Evolutionary conservation across 129 eudicot species (phyloP).

Genomic region (Flaveria bidentis): DNA sequence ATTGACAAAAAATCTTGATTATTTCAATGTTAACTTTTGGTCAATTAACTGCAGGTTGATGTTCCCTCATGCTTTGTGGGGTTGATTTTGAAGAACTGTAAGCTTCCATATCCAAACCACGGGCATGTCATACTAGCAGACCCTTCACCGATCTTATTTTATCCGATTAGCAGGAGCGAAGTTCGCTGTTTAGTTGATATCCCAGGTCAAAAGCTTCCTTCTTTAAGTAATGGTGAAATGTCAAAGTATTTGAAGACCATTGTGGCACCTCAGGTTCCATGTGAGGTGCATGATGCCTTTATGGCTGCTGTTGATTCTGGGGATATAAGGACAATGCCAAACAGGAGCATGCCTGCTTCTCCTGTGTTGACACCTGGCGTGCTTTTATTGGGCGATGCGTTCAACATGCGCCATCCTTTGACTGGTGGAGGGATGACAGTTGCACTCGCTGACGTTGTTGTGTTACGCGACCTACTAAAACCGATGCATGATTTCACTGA

Average conservation of each 20-base stretch:
- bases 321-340: slow-evolving; percentile 53
- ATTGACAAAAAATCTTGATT: background rate
- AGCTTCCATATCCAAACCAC: slow-evolving; percentile 51
- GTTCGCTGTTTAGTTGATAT: slow-evolving; percentile 17
- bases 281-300: slow-evolving; percentile 47
- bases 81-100: slow-evolving; percentile 51
- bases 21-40: background rate
- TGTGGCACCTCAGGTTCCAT: slow-evolving; percentile 64
- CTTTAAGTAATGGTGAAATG: slow-evolving; percentile 52
- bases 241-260: slow-evolving; percentile 48
- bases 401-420: slow-evolving; percentile 63
- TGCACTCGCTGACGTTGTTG: slow-evolving; percentile 52
- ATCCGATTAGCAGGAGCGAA: background rate
- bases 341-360: slow-evolving; percentile 58
- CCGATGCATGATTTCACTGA: slow-evolving; percentile 45
- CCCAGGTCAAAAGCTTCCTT: slow-evolving; percentile 57
- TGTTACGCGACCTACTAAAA: slow-evolving; percentile 45
- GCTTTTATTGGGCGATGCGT: slow-evolving; percentile 62
- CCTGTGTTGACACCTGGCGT: slow-evolving; percentile 60
- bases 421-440: slow-evolving; percentile 76
- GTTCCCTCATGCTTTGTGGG: slow-evolving; percentile 65
- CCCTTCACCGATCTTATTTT: slow-evolving; percentile 8
- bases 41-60: slow-evolving; percentile 41
- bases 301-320: slow-evolving; percentile 48
- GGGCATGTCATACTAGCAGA: slow-evolving; percentile 51